A percentile compares a stretch with the other conserved stretches of the same genome.
phyloP scores from a whole-genome alignment of 805 yeast species.

The Pichia cabralensis region DNA sequence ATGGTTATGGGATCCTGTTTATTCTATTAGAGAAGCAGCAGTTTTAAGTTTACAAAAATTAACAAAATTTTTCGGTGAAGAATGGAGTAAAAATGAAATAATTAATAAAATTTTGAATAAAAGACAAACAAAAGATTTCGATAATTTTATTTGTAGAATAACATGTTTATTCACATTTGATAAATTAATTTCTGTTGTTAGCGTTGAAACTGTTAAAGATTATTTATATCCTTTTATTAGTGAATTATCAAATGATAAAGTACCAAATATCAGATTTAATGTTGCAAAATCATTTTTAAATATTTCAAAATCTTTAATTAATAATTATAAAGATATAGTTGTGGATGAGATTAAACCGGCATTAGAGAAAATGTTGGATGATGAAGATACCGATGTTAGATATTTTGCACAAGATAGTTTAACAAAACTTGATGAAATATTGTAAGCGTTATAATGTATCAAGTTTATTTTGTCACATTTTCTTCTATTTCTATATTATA shows the following conservation, averaged over 20 bases:
- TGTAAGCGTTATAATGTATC: too few relatives aligned
- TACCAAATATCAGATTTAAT: constrained; percentile 93
- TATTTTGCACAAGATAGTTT: constrained; percentile 61
- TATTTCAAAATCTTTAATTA: constrained; percentile 42
- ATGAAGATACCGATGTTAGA: constrained; percentile 82
- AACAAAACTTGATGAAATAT: constrained; percentile 11
- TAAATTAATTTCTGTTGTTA: constrained; percentile 66
- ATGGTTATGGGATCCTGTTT: constrained; percentile 99
- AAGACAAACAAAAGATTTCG: constrained; percentile 27
- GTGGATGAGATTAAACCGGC: constrained; percentile 48
- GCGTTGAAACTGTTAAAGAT: constrained; percentile 43
- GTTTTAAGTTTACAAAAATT: constrained; percentile 71
- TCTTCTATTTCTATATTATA: neutral
- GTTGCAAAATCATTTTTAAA: constrained; percentile 75
- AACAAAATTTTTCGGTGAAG: constrained; percentile 80
- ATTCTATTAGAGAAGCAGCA: constrained; percentile 94
- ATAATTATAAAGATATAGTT: constrained; percentile 30
- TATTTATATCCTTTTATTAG: constrained; percentile 74
- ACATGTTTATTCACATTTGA: constrained; percentile 85
- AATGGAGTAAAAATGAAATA: constrained; percentile 85
- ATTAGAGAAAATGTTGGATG: constrained; percentile 51
- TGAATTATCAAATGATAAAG: constrained; percentile 64
- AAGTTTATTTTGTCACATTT: neutral
- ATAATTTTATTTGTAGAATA: constrained; percentile 81
- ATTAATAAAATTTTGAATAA: constrained; percentile 60